phyloP scores from a whole-genome alignment of 1,139 yeast genomes.

The Komagataea norvegica region DNA sequence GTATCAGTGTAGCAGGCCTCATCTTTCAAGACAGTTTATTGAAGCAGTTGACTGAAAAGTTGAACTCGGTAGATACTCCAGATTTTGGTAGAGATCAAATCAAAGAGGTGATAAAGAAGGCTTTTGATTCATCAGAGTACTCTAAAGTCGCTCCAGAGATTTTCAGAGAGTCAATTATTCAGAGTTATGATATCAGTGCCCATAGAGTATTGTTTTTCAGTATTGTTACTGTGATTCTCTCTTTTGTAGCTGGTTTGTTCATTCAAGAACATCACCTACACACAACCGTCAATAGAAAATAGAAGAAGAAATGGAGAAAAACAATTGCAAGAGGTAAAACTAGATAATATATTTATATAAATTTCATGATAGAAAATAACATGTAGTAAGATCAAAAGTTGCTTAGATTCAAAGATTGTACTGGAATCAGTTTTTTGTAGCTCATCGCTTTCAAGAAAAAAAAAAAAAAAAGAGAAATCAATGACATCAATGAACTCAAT shows the following conservation, averaged over 20 bases:
- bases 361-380: not conserved
- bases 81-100: slow-evolving; percentile 35
- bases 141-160: slow-evolving; percentile 45
- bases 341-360: too few species aligned
- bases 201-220: slow-evolving; percentile 47
- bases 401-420: too few species aligned
- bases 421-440: not conserved
- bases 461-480: not conserved
- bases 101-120: slow-evolving; percentile 42
- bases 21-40: slow-evolving; percentile 45
- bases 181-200: slow-evolving; percentile 43
- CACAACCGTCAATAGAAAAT: slow-evolving; percentile 22
- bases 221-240: slow-evolving; percentile 35
- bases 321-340: too few species aligned
- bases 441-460: slow-evolving; percentile 1
- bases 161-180: slow-evolving; percentile 42
- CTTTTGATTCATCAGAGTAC: slow-evolving; percentile 55
- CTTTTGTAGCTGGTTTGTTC: slow-evolving; percentile 27
- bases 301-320: not conserved
- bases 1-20: slow-evolving; percentile 65
- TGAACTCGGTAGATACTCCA: slow-evolving; percentile 30
- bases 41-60: slow-evolving; percentile 21
- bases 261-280: slow-evolving; percentile 27
- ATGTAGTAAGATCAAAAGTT: too few species aligned
- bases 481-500: too few species aligned